Percentiles rank a stretch among this genome's conserved stretches.
These are phyloP conservation scores for Ophiostoma ulmi DNA, from an alignment of 2,329 filamentous ascomycete genomes.

Conservation along the genomic window DNA sequence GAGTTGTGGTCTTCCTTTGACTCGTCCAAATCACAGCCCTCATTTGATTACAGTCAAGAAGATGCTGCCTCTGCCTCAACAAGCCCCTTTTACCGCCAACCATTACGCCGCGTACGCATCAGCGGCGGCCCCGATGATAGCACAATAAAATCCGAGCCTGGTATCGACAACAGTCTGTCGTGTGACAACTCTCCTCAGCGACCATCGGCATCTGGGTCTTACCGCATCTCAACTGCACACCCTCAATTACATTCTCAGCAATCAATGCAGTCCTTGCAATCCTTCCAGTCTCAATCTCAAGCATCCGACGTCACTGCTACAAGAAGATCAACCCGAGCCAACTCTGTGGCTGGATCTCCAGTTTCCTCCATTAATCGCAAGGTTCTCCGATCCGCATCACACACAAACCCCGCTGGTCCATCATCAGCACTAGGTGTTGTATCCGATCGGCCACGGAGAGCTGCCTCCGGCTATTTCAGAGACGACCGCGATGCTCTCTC, in stretches of 20 bases:
- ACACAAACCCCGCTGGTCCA: slow-evolving; percentile 28
- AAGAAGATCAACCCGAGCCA: slow-evolving; percentile 35
- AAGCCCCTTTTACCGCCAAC: slow-evolving; percentile 16
- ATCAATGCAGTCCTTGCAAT: neutral
- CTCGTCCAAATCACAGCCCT: slow-evolving; percentile 11
- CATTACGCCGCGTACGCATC: slow-evolving; percentile 10
- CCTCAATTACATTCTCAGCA: slow-evolving; percentile 5
- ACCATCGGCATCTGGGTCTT: slow-evolving; percentile 23
- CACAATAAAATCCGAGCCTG: slow-evolving; percentile 33
- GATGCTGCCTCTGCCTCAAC: slow-evolving; percentile 7
- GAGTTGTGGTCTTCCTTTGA: slow-evolving; percentile 31
- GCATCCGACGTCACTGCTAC: slow-evolving; percentile 30
- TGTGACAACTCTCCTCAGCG: slow-evolving; percentile 31
- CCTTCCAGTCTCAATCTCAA: slow-evolving; percentile 16
- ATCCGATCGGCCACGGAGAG: slow-evolving; percentile 40
- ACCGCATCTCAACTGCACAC: neutral
- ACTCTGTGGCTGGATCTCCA: slow-evolving; percentile 33
- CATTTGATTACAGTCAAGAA: slow-evolving; percentile 23
- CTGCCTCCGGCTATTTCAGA: slow-evolving; percentile 29
- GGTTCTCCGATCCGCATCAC: slow-evolving; percentile 31
- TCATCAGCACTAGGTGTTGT: slow-evolving; percentile 33
- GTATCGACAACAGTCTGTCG: slow-evolving; percentile 33
- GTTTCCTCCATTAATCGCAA: slow-evolving; percentile 33
- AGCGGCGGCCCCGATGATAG: slow-evolving; percentile 23
- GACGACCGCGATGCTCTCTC: slow-evolving; percentile 17